phyloP scores from a whole-genome alignment of 2,329 filamentous ascomycete species.

The Hypoxylon sp. region DNA sequence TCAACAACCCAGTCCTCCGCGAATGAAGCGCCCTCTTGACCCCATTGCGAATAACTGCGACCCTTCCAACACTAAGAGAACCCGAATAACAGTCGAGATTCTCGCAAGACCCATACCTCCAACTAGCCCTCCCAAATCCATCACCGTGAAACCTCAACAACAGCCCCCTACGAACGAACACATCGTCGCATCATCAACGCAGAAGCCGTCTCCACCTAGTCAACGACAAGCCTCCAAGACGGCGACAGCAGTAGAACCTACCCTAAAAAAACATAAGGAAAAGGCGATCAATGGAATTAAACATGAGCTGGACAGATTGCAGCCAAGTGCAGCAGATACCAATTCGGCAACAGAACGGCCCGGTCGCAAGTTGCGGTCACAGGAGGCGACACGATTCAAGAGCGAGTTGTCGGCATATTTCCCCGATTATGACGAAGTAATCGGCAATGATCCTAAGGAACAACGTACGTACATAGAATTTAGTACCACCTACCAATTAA shows the following conservation, averaged over 20 bases:
- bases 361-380: conserved; percentile 84
- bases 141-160: conserved; percentile 49
- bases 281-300: conserved; percentile 74
- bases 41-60: conserved; percentile 62
- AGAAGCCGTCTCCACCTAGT: conserved; percentile 47
- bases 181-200: conserved; percentile 46
- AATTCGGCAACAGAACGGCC: conserved; percentile 68
- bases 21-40: conserved; percentile 66
- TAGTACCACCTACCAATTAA: conserved; percentile 4
- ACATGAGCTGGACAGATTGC: conserved; percentile 71
- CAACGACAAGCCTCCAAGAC: conserved; percentile 46
- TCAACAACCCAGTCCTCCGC: conserved; percentile 55
- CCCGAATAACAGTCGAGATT: conserved; percentile 69
- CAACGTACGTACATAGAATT: conserved; percentile 71
- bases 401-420: conserved; percentile 94
- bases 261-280: conserved; percentile 66
- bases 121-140: conserved; percentile 48
- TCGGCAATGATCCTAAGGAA: conserved; percentile 86
- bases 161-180: conserved; percentile 36
- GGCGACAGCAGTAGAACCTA: conserved; percentile 47
- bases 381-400: conserved; percentile 88
- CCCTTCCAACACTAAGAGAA: conserved; percentile 63
- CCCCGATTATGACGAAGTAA: conserved; percentile 92
- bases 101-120: conserved; percentile 53
- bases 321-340: conserved; percentile 63